Evolutionary conservation across 2,329 filamentous ascomycete genomes (phyloP), one percentile per base, ranked within the genome.

Genomic region (Pseudocercospora pini-densiflorae): DNA sequence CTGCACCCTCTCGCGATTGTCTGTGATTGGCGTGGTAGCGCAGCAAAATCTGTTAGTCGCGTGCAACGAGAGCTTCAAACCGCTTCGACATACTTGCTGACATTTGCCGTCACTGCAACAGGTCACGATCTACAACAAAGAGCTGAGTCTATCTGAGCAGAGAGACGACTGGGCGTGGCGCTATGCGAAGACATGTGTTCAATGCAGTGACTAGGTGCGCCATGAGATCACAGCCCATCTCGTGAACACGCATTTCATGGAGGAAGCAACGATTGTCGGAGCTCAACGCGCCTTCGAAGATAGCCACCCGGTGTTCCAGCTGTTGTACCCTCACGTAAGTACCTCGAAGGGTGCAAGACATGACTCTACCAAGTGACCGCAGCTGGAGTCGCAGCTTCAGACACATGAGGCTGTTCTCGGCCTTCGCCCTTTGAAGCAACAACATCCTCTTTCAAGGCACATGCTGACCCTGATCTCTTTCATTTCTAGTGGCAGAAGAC

Each of bases 121-220:
- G 40, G 79, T 85, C 54, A 81, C 79, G 49, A 80, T 85, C 64
- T 86, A 84, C 79, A 86, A 86, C 76, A 77, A 78, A 62, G 76
- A 81, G 2, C 69, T 79, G n/a, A 70, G 67, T 0, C 77, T 81
- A 0, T 67, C 70, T 0, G 69, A 73, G 21, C 79, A 84, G 67
- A 78, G 77, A 59, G 71, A 74, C 1, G 83, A 86, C 73, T 86
- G 82, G 82, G 77, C 83, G 0, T 86, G 84, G 84, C 75, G 84
- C 53, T 85, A 85, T 70, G 84, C 84, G 21, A 86, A 85, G 73
- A 84, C 80, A 0, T 84, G 81, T 55, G 80, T 79, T 1, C 83
- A 85, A 64, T 77, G 79, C 1, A 77, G 81, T 0, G 84, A 85
- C 72, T 86, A 83, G 83, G 73, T 79, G 60, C 77, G 80, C 4